Conservation (phyloP, 345 rosid genomes). For the Eucalyptus shirleyi region DNA sequence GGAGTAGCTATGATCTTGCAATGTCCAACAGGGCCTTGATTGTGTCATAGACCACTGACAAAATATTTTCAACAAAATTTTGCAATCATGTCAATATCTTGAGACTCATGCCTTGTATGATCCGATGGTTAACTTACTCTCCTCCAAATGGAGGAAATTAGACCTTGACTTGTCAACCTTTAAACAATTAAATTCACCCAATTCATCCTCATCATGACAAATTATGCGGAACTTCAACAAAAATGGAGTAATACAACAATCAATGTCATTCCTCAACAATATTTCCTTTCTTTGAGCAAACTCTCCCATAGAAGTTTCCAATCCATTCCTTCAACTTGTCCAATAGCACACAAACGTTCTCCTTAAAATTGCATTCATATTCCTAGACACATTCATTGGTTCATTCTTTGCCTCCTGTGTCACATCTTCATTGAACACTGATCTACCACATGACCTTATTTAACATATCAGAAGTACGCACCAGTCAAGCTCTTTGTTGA, state of each 20-base stretch:
- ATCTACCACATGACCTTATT: neutral
- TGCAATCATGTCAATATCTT: neutral
- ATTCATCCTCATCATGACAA: neutral
- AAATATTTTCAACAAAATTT: neutral
- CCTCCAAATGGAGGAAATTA: neutral
- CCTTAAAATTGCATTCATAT: neutral
- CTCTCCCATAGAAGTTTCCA: neutral
- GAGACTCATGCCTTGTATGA: neutral
- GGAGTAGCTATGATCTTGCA: neutral
- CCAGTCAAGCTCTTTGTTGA: neutral
- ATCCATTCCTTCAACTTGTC: neutral
- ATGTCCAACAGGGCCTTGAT: neutral
- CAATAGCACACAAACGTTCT: neutral
- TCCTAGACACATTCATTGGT: neutral
- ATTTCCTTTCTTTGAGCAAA: neutral
- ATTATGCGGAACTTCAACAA: neutral
- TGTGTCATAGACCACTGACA: neutral
- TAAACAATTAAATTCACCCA: neutral
- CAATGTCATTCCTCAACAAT: neutral
- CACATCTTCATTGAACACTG: neutral
- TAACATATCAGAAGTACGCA: neutral
- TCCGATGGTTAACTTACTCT: neutral
- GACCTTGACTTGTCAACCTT: neutral
- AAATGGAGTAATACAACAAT: neutral
- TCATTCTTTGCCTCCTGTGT: neutral